Conservation (phyloP, 495 filamentous ascomycete genomes). For the Parmelia sp. region DNA sequence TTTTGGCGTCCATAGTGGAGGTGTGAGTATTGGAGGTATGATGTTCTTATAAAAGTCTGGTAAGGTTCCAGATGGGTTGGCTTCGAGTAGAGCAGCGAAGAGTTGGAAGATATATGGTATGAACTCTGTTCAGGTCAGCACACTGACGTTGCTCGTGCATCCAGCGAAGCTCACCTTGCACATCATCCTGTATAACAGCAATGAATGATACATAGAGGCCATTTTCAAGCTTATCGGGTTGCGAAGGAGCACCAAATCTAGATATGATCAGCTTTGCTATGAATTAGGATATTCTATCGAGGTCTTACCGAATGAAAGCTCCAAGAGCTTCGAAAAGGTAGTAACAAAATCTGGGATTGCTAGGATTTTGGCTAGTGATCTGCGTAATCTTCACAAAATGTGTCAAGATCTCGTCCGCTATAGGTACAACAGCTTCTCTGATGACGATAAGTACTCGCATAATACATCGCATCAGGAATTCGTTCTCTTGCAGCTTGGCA, state of each 20-base stretch:
- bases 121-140: slow-evolving; percentile 59
- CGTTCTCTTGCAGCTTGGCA: slow-evolving; percentile 95
- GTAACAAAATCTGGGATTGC: slow-evolving; percentile 97
- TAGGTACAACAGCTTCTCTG: slow-evolving; percentile 64
- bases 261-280: not conserved
- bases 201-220: slow-evolving; percentile 73
- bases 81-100: slow-evolving; percentile 79
- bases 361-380: slow-evolving; percentile 85
- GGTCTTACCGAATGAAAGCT: slow-evolving; percentile 71
- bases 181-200: slow-evolving; percentile 66
- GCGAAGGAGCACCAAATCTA: slow-evolving; percentile 61
- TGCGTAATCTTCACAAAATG: slow-evolving; percentile 81
- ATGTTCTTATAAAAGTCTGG: slow-evolving; percentile 71
- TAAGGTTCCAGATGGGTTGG: slow-evolving; percentile 64
- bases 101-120: slow-evolving; percentile 95
- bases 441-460: slow-evolving; percentile 95
- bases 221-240: slow-evolving; percentile 67
- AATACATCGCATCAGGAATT: slow-evolving; percentile 95
- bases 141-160: slow-evolving; percentile 9
- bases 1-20: slow-evolving; percentile 75
- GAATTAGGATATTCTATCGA: not conserved
- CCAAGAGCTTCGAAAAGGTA: slow-evolving; percentile 94
- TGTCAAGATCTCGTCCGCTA: slow-evolving; percentile 63
- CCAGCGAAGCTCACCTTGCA: slow-evolving; percentile 54
- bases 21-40: slow-evolving; percentile 65